These are phyloP conservation scores for Babjeviella inositovora DNA, from an alignment of 805 yeast species.

Conservation along the genomic window DNA sequence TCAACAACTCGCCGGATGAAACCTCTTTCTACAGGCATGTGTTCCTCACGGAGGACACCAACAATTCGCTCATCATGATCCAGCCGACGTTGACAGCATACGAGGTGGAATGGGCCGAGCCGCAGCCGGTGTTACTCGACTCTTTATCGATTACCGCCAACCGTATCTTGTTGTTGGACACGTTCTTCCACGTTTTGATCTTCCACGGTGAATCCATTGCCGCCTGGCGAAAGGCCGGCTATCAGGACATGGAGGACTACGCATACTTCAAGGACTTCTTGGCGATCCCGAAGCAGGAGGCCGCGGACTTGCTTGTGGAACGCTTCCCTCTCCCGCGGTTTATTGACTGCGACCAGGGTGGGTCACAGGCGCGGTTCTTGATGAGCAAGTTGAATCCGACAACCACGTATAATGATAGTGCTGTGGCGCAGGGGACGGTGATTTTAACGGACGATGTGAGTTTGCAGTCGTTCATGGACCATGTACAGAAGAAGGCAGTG, in stretches of 20 bases:
- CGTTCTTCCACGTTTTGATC: constrained; percentile 54
- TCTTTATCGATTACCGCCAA: constrained; percentile 43
- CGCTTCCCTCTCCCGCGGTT: constrained; percentile 61
- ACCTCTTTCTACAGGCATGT: constrained; percentile 49
- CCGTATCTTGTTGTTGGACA: constrained; percentile 41
- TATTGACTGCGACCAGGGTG: constrained; percentile 63
- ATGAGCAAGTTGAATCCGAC: constrained; percentile 59
- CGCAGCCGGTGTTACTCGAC: constrained; percentile 48
- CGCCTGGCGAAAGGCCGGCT: constrained; percentile 49
- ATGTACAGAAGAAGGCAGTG: constrained; percentile 27
- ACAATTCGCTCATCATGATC: constrained; percentile 47
- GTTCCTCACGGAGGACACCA: constrained; percentile 43
- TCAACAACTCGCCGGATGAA: constrained; percentile 61
- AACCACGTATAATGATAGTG: constrained; percentile 26
- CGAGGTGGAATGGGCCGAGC: constrained; percentile 33
- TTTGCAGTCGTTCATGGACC: constrained; percentile 39
- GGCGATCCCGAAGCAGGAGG: constrained; percentile 47
- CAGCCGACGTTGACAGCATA: constrained; percentile 53
- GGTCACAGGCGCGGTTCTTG: constrained; percentile 58
- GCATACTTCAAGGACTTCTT: constrained; percentile 41
- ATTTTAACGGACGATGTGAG: constrained; percentile 46
- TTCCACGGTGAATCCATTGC: constrained; percentile 54
- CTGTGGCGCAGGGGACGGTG: constrained; percentile 13
- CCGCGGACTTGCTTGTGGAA: constrained; percentile 46
- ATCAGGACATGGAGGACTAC: constrained; percentile 45